These are phyloP conservation scores for Hanseniaspora singularis DNA, from an alignment of 805 yeast genomes.

Conservation along the genomic window DNA sequence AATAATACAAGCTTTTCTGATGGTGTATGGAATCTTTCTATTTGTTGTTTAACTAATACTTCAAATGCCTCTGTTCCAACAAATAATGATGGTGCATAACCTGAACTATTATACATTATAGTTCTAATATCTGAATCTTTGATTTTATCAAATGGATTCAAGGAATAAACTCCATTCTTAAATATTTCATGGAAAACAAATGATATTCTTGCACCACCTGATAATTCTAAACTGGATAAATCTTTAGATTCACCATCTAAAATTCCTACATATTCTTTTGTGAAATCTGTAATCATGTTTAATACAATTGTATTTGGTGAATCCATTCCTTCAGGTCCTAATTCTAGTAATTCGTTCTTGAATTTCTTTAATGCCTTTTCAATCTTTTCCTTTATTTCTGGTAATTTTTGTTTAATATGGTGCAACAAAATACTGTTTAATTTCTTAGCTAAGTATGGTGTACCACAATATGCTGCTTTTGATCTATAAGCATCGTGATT, in stretches of 20 bases:
- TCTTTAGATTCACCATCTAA: conserved; percentile 89
- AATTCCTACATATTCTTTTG: conserved; percentile 82
- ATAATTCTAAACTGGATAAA: conserved; percentile 73
- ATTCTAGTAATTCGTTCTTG: conserved; percentile 57
- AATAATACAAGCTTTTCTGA: conserved; percentile 74
- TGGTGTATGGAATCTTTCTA: conserved; percentile 89
- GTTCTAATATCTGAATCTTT: conserved; percentile 93
- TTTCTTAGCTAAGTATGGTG: conserved; percentile 91
- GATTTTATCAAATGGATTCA: conserved; percentile 94
- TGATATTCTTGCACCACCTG: conserved; percentile 96
- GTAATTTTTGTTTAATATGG: conserved; percentile 79
- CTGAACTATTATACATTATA: conserved; percentile 91
- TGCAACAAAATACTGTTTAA: conserved; percentile 76
- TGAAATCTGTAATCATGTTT: conserved; percentile 81
- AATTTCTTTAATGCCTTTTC: conserved; percentile 76
- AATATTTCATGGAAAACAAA: conserved; percentile 94
- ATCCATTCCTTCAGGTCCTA: conserved; percentile 86
- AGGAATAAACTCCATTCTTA: conserved; percentile 79
- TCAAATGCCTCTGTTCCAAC: conserved; percentile 97
- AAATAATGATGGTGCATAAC: conserved; percentile 89
- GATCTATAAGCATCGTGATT: conserved; percentile 81
- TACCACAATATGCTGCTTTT: conserved; percentile 93
- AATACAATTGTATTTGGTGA: conserved; percentile 82
- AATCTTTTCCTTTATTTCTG: conserved; percentile 85
- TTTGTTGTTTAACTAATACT: conserved; percentile 87